These are phyloP conservation scores for Priceomyces haplophilus DNA, from an alignment of 805 yeast species.

Conservation along the genomic window DNA sequence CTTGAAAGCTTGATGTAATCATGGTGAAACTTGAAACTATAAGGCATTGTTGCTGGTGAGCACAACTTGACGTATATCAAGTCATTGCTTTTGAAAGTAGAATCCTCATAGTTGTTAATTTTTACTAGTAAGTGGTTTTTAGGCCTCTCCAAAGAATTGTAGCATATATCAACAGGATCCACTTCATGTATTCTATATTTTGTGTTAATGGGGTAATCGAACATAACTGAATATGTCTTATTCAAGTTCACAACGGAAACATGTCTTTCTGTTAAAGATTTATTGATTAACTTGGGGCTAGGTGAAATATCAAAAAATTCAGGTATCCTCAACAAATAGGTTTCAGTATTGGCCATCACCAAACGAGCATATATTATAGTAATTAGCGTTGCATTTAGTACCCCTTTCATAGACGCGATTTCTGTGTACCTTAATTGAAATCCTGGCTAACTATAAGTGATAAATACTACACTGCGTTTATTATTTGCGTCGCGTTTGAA, in stretches of 20 bases:
- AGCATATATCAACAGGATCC: slow-evolving; percentile 2
- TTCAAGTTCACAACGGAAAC: slow-evolving; percentile 11
- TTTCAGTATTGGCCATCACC: slow-evolving; percentile 36
- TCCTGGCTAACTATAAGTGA: no score
- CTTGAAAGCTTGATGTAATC: slow-evolving; percentile 17
- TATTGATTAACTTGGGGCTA: slow-evolving; percentile 5
- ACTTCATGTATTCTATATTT: neutral
- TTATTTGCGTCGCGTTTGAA: no score
- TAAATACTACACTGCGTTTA: no score
- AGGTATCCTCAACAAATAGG: slow-evolving; percentile 29
- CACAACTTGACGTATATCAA: slow-evolving; percentile 29
- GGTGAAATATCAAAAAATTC: slow-evolving; percentile 33
- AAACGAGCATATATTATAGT: neutral
- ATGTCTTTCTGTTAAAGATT: neutral
- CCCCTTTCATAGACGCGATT: neutral
- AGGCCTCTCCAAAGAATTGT: slow-evolving; percentile 9
- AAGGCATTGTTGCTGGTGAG: slow-evolving; percentile 37
- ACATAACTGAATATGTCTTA: slow-evolving; percentile 18
- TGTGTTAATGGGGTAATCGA: slow-evolving; percentile 25
- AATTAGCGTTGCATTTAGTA: neutral
- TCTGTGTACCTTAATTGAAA: no score
- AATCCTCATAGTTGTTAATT: slow-evolving; percentile 32
- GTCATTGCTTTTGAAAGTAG: slow-evolving; percentile 23
- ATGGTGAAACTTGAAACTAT: slow-evolving; percentile 22
- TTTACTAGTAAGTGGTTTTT: slow-evolving; percentile 22